These are phyloP conservation scores for Microbotryomycetes sp. DNA, from an alignment of 1,284 basidiomycete genomes.

Conservation along the genomic window DNA sequence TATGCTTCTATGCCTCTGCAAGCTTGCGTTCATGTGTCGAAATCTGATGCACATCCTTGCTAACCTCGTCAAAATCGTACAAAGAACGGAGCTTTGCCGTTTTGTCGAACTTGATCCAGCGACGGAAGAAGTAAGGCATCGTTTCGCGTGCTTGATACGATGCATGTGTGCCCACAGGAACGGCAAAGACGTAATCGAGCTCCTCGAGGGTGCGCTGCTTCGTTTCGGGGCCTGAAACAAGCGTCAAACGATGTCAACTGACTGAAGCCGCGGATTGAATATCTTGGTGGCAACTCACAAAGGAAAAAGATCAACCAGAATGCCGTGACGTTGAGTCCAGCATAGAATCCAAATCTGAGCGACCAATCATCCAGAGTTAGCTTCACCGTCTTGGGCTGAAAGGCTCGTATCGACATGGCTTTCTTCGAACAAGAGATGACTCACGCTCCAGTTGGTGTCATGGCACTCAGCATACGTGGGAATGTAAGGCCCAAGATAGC, in stretches of 20 bases:
- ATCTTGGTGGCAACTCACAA: conserved; percentile 45
- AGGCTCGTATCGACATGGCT: too few species aligned
- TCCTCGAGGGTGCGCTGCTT: conserved; percentile 70
- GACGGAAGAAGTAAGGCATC: conserved; percentile 56
- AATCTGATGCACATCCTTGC: neutral
- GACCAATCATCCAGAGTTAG: too few species aligned
- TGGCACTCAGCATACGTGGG: conserved; percentile 20
- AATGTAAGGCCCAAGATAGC: conserved; percentile 36
- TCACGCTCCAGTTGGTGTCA: conserved; percentile 28
- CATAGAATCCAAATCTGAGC: conserved; percentile 27
- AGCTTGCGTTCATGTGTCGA: neutral
- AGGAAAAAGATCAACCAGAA: conserved; percentile 19
- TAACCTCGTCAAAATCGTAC: conserved; percentile 52
- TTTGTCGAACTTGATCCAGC: conserved; percentile 52
- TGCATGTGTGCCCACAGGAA: conserved; percentile 58
- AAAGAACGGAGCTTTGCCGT: conserved; percentile 48
- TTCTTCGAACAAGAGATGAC: too few species aligned
- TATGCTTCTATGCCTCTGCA: neutral
- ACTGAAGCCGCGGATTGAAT: too few species aligned
- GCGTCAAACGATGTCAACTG: too few species aligned
- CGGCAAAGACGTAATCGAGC: conserved; percentile 59
- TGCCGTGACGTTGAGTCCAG: neutral
- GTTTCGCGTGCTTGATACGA: conserved; percentile 55
- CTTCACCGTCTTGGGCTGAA: too few species aligned
- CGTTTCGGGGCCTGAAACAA: conserved; percentile 75